A percentile compares a stretch with the other conserved stretches of the same genome.
phyloP scores from a whole-genome alignment of 2,329 filamentous ascomycete genomes.

The Myotisia sp. region DNA sequence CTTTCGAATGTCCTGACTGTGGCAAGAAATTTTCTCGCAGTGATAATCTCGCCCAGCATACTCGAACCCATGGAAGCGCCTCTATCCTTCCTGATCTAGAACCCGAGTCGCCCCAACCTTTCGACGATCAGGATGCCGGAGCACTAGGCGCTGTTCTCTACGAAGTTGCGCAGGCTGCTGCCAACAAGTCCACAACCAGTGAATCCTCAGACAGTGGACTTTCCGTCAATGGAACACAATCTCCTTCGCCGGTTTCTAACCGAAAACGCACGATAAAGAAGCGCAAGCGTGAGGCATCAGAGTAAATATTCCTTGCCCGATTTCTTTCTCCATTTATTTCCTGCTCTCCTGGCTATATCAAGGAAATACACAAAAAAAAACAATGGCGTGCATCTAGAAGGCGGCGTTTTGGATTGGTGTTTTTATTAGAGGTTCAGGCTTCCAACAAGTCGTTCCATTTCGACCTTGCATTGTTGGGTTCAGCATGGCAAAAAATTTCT shows the following conservation, averaged over 20 bases:
- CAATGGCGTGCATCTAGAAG: too few relatives aligned
- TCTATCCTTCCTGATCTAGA: slow-evolving; percentile 68
- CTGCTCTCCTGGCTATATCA: slow-evolving; percentile 2
- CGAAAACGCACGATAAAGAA: slow-evolving; percentile 53
- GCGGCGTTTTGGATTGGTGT: too few relatives aligned
- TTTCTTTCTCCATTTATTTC: slow-evolving; percentile 5
- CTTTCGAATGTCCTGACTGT: slow-evolving; percentile 92
- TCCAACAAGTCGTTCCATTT: too few relatives aligned
- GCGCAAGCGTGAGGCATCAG: slow-evolving; percentile 48
- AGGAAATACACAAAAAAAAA: background rate
- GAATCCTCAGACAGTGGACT: slow-evolving; percentile 28
- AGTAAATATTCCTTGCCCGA: slow-evolving; percentile 1
- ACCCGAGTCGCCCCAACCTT: slow-evolving; percentile 34
- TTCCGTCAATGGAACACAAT: slow-evolving; percentile 16
- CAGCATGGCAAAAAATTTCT: too few relatives aligned
- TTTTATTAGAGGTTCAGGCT: too few relatives aligned
- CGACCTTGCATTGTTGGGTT: background rate
- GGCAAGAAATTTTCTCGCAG: slow-evolving; percentile 98
- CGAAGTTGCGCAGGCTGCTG: slow-evolving; percentile 60
- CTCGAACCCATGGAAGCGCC: slow-evolving; percentile 79
- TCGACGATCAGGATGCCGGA: slow-evolving; percentile 46
- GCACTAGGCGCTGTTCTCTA: slow-evolving; percentile 65
- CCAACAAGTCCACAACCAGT: slow-evolving; percentile 41
- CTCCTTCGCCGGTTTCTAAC: slow-evolving; percentile 20
- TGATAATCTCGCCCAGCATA: slow-evolving; percentile 93